Base-by-base conservation (phyloP, 140 eudicot species). In the Erigeron philadelphicus region DNA sequence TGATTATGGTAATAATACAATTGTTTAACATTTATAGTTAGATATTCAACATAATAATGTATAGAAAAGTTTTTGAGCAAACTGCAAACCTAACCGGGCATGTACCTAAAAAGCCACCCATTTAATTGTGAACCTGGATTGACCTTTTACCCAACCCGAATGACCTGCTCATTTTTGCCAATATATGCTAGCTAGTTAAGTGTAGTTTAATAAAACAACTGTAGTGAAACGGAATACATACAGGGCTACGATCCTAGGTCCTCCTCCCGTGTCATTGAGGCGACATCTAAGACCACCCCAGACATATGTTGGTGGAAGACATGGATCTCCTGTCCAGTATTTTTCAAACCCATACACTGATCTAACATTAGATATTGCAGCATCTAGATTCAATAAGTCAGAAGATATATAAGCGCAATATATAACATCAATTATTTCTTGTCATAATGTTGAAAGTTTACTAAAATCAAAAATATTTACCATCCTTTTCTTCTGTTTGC, bases 241-340 rank as follows among this genome's bases (percentile, higher is more conserved):
- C 87, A 86, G 38, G 45, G 80, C 77, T 62, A 55, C 72, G 72
- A 87, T 81, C 38, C 79, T 64, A 13, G 85, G n/a, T n/a, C n/a
- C 78, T 40, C 80, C 61, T 8, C 49, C 49, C 6, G 41, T n/a
- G 35, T 52, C 68, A 48, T 55, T 13, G 46, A 79, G 25, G 67
- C 66, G 72, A 77, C 92, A 86, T 8, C 66, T 62, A 40, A 86
- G 62, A 55, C 86, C 86, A 25, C 46, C 73, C 92, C 88, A 86
- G 1, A 18, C 9, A 79, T 5, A 80, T 11, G 19, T 68, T 15
- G 61, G 67, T 7, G 93, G 88, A 44, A 43, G 43, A 53, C 93
- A 86, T 4, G 88, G 88, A 74, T 86, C 93, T 8, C 88, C 93
- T 81, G 81, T 84, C 88, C 93, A 85, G 76, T 72, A 75, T 61